Conservation (phyloP, 108 stramenopile genomes). For the Cyclostephanos tholiformis region DNA sequence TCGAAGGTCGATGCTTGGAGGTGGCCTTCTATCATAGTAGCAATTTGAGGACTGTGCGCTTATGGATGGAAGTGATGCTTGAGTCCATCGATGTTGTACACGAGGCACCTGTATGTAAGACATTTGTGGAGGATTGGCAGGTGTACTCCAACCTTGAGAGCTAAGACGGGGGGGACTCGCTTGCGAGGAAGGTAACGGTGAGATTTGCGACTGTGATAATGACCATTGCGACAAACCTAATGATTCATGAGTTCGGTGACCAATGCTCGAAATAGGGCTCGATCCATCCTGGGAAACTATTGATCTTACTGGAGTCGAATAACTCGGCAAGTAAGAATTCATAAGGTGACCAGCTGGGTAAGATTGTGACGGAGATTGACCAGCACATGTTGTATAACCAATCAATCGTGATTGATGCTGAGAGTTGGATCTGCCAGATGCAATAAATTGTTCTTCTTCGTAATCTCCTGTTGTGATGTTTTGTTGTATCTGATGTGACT, state of each 20-base stretch:
- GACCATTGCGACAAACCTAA: not conserved
- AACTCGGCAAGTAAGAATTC: constrained; percentile 10
- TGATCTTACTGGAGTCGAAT: constrained; percentile 1
- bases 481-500: constrained; percentile 3
- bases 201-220: constrained; percentile 21
- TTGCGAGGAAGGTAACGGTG: constrained; percentile 8
- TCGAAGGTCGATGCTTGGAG: not conserved
- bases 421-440: constrained; percentile 19
- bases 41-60: not conserved
- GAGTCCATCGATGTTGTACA: not conserved
- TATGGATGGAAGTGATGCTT: not conserved
- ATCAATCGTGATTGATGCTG: constrained; percentile 18
- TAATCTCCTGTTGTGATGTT: not conserved
- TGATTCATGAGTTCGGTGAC: constrained; percentile 2
- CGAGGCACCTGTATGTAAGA: not conserved
- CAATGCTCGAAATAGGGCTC: not conserved
- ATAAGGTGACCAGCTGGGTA: constrained; percentile 12
- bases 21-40: not conserved
- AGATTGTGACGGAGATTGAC: constrained; percentile 16
- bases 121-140: not conserved
- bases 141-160: not conserved
- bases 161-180: not conserved
- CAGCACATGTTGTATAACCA: constrained; percentile 10
- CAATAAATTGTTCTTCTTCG: constrained; percentile 3
- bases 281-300: constrained; percentile 6